Conservation (phyloP, 1,284 basidiomycete genomes). For the Megacollybia platyphylla region DNA sequence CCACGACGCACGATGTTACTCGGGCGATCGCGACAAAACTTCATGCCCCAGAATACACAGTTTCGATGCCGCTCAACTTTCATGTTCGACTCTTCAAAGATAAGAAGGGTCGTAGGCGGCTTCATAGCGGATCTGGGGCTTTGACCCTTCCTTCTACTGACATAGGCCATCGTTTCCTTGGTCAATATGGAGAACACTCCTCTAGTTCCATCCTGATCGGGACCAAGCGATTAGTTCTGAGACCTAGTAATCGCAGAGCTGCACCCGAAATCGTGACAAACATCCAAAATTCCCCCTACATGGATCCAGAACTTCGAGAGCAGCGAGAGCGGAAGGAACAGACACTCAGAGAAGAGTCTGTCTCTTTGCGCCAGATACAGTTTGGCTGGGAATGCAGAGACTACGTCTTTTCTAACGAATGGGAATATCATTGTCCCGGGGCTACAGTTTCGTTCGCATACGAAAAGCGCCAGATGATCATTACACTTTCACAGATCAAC, state of each 20-base stretch:
- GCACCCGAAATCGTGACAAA: slow-evolving; percentile 2
- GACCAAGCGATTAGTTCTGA: slow-evolving; percentile 1
- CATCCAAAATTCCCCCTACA: slow-evolving; percentile 22
- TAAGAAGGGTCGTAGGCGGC: not conserved
- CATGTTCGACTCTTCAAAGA: slow-evolving; percentile 6
- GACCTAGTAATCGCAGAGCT: slow-evolving; percentile 1
- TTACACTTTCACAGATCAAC: too few relatives aligned
- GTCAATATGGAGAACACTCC: slow-evolving; percentile 2
- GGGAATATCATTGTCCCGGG: slow-evolving; percentile 21
- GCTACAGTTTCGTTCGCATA: slow-evolving; percentile 7
- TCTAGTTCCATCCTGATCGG: not conserved
- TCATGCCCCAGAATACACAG: slow-evolving; percentile 4
- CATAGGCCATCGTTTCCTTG: slow-evolving; percentile 4
- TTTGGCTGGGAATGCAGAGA: slow-evolving; percentile 48
- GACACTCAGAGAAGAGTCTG: slow-evolving; percentile 14
- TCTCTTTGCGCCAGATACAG: slow-evolving; percentile 25
- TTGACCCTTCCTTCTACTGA: slow-evolving; percentile 6
- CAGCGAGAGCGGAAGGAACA: slow-evolving; percentile 16
- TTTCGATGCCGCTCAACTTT: slow-evolving; percentile 6
- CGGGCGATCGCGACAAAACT: slow-evolving; percentile 3
- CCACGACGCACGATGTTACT: slow-evolving; percentile 5
- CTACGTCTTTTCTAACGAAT: slow-evolving; percentile 41
- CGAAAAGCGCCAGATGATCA: slow-evolving; percentile 31
- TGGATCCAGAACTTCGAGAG: slow-evolving; percentile 25
- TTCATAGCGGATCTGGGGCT: slow-evolving; percentile 5